Conservation (phyloP, 345 rosid species). For the Punica granatum region DNA sequence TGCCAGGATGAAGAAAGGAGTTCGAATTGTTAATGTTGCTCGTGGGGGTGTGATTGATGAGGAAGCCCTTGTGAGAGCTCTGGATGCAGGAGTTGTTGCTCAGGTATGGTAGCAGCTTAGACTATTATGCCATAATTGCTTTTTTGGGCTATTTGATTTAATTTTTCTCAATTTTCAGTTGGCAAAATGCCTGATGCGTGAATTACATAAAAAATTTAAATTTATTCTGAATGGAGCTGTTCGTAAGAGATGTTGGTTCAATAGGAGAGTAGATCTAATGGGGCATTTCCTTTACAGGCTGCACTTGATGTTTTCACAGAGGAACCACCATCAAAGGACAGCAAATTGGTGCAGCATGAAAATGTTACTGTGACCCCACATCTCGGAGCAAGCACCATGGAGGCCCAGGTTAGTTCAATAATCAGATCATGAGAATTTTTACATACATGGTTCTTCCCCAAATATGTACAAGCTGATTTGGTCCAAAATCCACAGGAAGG, state of each 20-base stretch:
- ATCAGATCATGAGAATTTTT: not conserved
- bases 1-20: slow-evolving; percentile 89
- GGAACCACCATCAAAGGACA: slow-evolving; percentile 70
- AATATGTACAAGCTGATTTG: not conserved
- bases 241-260: too few relatives aligned
- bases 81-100: slow-evolving; percentile 78
- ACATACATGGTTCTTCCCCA: not conserved
- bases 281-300: slow-evolving; percentile 24
- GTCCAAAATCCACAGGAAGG: slow-evolving; percentile 44
- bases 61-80: slow-evolving; percentile 77
- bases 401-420: slow-evolving; percentile 61
- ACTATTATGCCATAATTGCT: not conserved
- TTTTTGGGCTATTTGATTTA: not conserved
- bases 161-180: not conserved
- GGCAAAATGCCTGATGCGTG: not conserved
- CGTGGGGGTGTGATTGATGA: slow-evolving; percentile 93
- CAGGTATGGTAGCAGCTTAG: slow-evolving; percentile 25
- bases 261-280: too few relatives aligned
- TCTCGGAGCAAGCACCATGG: slow-evolving; percentile 89
- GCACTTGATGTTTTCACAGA: slow-evolving; percentile 79
- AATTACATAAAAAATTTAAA: too few relatives aligned
- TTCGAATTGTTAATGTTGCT: slow-evolving; percentile 78
- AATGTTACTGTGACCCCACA: slow-evolving; percentile 78
- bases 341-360: slow-evolving; percentile 74
- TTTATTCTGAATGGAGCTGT: too few relatives aligned